Evolutionary conservation across 495 filamentous ascomycete genomes (phyloP), one percentile per base, ranked within the genome.

Genomic region (Penicillium canariense): DNA sequence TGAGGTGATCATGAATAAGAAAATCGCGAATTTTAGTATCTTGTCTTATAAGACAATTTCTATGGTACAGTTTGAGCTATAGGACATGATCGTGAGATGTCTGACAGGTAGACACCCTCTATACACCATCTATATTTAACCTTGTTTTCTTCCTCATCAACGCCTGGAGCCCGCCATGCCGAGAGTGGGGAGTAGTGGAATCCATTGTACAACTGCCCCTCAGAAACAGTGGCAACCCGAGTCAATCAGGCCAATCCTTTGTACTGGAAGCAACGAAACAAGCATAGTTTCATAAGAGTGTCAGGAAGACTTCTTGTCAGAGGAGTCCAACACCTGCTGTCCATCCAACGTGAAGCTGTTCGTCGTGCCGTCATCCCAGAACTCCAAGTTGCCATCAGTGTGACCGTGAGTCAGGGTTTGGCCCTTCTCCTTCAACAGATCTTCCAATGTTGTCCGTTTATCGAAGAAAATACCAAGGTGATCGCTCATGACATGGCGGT

Each of bases 401-500:
- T 62, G 63, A 1, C 71, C 69, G 32, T 71, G 68, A 1, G 59
- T 72, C 26, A 76, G 12, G 14, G 52, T 48, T 48, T 63, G 55
- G 4, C 76, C 75, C 27, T 68, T 53, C 42, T 72, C 50, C 20
- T 58, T 51, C 55, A 78, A 18, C 2, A 77, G 60, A 59, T 72
- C 71, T 54, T 74, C 69, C 6, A 71, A 47, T 0, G 66, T 77
- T 17, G 61, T 71, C 43, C 61, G 62, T 39, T 68, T 55, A 26
- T 79, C 76, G 26, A 70, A 71, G 58, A 79, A 79, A 32, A 79
- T 75, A 12, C 71, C 69, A 36, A 97, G 72, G 72, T 99, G 88
- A 73, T 99, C 94, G 64, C 81, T 85, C 61, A 99, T 97, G 50
- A 97, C 74, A 76, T 99, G 94, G 18, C 90, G 79, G 61, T 87